Percentiles rank a stretch among this genome's conserved stretches.
Conservation (phyloP, 2,329 filamentous ascomycete genomes). For the Lecanicillium sp. region DNA sequence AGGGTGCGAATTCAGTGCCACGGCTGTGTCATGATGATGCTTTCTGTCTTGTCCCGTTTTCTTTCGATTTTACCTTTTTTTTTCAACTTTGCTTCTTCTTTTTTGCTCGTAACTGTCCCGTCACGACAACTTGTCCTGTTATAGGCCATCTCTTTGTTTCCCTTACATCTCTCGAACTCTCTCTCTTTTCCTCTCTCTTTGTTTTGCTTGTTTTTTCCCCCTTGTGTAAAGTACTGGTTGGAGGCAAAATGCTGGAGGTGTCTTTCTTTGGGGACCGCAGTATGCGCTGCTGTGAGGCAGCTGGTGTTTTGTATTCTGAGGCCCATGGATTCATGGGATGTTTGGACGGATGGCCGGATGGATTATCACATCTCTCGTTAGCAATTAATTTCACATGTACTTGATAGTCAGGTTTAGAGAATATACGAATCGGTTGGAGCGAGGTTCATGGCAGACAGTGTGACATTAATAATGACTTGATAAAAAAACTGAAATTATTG, state of each 20-base stretch:
- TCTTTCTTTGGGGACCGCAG: too few relatives aligned
- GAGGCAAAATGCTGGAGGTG: too few relatives aligned
- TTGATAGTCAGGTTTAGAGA: too few relatives aligned
- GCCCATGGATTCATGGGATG: neutral
- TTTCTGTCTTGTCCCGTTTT: constrained; percentile 4
- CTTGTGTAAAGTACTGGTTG: neutral
- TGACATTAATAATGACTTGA: too few relatives aligned
- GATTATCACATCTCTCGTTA: too few relatives aligned
- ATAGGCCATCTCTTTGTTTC: too few relatives aligned
- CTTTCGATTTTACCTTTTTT: constrained; percentile 1
- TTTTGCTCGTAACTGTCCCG: too few relatives aligned
- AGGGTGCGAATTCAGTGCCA: constrained; percentile 38
- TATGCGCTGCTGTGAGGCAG: neutral
- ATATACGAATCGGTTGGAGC: neutral
- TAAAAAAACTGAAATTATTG: too few relatives aligned
- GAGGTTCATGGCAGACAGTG: too few relatives aligned
- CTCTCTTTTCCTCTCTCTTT: constrained; percentile 4
- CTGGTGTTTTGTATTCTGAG: neutral
- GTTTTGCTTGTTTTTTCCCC: constrained; percentile 2
- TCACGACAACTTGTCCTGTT: too few relatives aligned
- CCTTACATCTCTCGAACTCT: neutral
- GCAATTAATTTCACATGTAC: too few relatives aligned
- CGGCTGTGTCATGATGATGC: constrained; percentile 12
- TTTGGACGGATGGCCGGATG: neutral
- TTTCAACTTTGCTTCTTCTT: neutral